A percentile compares a stretch with the other conserved stretches of the same genome.
phyloP scores from a whole-genome alignment of 2,329 filamentous ascomycete species.

The Lomentospora prolificans region DNA sequence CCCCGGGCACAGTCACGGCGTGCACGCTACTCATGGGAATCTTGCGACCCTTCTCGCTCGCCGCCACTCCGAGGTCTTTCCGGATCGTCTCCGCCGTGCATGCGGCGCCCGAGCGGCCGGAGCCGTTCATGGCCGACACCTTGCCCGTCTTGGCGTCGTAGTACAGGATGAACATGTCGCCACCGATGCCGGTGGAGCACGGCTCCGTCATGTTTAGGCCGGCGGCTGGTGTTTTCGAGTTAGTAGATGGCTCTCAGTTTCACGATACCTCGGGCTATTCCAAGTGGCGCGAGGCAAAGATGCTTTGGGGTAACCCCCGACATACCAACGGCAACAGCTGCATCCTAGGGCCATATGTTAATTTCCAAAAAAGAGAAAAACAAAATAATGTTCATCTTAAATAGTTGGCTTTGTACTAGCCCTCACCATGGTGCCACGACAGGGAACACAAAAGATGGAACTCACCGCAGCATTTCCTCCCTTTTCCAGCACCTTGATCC shows the following conservation, averaged over 20 bases:
- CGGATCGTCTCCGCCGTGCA: conserved; percentile 62
- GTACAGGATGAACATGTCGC: conserved; percentile 93
- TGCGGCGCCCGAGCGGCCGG: conserved; percentile 67
- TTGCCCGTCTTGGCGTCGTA: conserved; percentile 76
- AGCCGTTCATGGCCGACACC: conserved; percentile 83
- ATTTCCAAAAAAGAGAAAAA: too few species aligned
- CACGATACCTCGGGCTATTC: too few species aligned
- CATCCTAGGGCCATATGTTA: conserved; percentile 56
- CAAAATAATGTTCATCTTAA: too few species aligned
- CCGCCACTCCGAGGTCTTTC: conserved; percentile 54
- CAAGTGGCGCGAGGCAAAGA: conserved; percentile 1
- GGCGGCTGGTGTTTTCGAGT: conserved; percentile 48
- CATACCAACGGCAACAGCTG: conserved; percentile 83
- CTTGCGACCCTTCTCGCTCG: conserved; percentile 36
- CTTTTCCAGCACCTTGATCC: conserved; percentile 70
- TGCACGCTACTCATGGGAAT: conserved; percentile 73
- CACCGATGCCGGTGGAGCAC: conserved; percentile 85
- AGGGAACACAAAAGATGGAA: conserved; percentile 13
- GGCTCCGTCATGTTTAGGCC: conserved; percentile 91
- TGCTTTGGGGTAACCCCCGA: too few species aligned
- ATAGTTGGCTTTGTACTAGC: too few species aligned
- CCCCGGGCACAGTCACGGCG: conserved; percentile 79
- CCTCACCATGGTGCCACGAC: conserved; percentile 8
- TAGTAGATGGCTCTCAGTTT: too few species aligned
- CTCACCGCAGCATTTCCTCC: conserved; percentile 90